Percentiles rank a stretch among this genome's conserved stretches.
Evolutionary conservation across 2,329 filamentous ascomycete genomes (phyloP).

Genomic region (Trichoderma sp.): DNA sequence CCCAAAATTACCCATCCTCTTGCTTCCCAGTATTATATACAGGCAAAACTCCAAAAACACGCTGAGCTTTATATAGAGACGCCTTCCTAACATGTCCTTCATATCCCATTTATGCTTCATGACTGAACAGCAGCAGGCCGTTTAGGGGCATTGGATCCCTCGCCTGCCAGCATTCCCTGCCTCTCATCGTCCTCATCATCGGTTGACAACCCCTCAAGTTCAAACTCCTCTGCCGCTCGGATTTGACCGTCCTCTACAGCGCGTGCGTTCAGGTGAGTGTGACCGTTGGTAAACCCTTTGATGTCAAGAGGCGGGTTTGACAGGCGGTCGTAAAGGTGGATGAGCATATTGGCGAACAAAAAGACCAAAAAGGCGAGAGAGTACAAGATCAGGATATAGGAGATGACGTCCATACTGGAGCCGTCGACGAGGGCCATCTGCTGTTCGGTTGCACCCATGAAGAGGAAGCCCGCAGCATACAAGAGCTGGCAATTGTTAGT

Average conservation of each 20-base stretch:
- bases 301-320: conserved; percentile 36
- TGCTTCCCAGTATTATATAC: neutral
- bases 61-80: neutral
- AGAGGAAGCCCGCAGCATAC: conserved; percentile 89
- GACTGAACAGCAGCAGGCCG: neutral
- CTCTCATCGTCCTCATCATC: conserved; percentile 71
- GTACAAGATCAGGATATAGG: conserved; percentile 88
- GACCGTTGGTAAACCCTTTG: conserved; percentile 40
- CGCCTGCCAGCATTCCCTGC: conserved; percentile 33
- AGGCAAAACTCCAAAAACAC: conserved; percentile 11
- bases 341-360: conserved; percentile 83
- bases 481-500: conserved; percentile 59
- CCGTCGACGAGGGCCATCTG: conserved; percentile 78
- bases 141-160: neutral
- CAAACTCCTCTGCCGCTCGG: conserved; percentile 85
- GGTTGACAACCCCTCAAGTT: conserved; percentile 84
- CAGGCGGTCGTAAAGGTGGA: conserved; percentile 74
- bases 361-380: conserved; percentile 88
- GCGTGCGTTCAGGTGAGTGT: conserved; percentile 32
- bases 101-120: neutral
- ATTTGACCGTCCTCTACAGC: conserved; percentile 54
- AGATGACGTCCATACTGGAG: conserved; percentile 79
- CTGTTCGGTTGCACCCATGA: conserved; percentile 97
- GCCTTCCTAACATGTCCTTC: neutral
- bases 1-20: neutral